Evolutionary conservation across 768 basidiomycete genomes (phyloP).

Genomic region (Psilocybe azurescens): DNA sequence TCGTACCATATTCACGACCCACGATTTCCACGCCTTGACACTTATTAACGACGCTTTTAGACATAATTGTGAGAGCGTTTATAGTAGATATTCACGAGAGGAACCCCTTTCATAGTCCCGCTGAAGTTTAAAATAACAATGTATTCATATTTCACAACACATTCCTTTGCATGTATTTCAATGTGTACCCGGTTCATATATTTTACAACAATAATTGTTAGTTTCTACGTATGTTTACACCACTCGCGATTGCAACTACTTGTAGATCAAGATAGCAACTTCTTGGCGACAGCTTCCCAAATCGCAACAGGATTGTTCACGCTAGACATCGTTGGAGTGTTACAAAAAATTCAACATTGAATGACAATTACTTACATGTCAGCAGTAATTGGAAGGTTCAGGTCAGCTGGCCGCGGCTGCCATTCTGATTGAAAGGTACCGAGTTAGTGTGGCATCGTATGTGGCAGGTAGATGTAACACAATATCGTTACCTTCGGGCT

Average conservation of each 20-base stretch:
- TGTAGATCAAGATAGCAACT: slow-evolving; percentile 20
- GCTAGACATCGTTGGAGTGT: slow-evolving; percentile 28
- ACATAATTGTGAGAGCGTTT: not conserved
- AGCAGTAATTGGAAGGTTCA: slow-evolving; percentile 56
- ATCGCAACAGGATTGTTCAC: slow-evolving; percentile 63
- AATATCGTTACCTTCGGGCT: slow-evolving; percentile 56
- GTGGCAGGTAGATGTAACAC: slow-evolving; percentile 7
- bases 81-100: not conserved
- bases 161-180: slow-evolving; percentile 2
- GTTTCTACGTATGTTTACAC: not conserved
- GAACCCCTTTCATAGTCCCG: not conserved
- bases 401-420: slow-evolving; percentile 61
- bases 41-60: not conserved
- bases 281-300: slow-evolving; percentile 53
- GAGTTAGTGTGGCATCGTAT: not conserved
- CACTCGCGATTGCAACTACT: not conserved
- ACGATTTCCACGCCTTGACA: not conserved
- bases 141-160: slow-evolving; percentile 4
- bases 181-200: not conserved
- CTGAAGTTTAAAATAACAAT: not conserved
- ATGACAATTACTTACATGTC: slow-evolving; percentile 45
- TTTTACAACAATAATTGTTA: not conserved
- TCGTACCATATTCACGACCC: not conserved
- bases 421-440: slow-evolving; percentile 44
- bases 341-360: slow-evolving; percentile 14